Conservation (phyloP, 176 grass and related monocot genomes). For the Hordeum vulgare region MorexV3_pseudomolecules_assembly NC_058519.1:567049985-567050484, state of each 20-base stretch:
- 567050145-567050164: conserved; percentile 91
- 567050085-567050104: conserved; percentile 90
- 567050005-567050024: conserved; percentile 93
- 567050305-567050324: conserved; percentile 55
- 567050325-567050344: background rate
- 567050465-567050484: background rate
- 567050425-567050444: background rate
- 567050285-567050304: conserved; percentile 91
- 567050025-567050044: conserved; percentile 94
- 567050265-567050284: conserved; percentile 68
- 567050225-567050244: conserved; percentile 95
- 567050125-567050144: conserved; percentile 96
- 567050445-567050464: background rate
- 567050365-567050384: background rate
- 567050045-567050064: conserved; percentile 96
- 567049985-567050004: conserved; percentile 73
- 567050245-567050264: conserved; percentile 97
- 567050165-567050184: conserved; percentile 72
- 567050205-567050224: conserved; percentile 53
- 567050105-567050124: conserved; percentile 94
- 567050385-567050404: background rate
- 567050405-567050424: background rate
- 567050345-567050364: background rate
- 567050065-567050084: conserved; percentile 74
- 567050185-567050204: conserved; percentile 81